These are phyloP conservation scores for Schizophyllum amplum DNA, from an alignment of 1,284 basidiomycete species.

Conservation along the genomic window DNA sequence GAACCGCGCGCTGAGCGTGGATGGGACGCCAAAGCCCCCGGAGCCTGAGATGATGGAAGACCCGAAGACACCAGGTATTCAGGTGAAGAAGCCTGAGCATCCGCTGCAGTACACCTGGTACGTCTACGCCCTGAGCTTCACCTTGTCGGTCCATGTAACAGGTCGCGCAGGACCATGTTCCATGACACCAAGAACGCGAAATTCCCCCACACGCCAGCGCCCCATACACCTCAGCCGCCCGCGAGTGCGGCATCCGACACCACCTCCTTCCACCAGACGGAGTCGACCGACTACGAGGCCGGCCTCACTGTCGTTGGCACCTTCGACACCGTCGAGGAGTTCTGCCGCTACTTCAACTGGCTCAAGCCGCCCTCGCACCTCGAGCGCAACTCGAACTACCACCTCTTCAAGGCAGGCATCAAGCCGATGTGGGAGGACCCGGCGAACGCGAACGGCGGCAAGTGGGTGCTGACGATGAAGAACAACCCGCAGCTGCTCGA, in stretches of 20 bases:
- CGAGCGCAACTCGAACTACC: constrained; percentile 86
- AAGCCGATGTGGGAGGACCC: constrained; percentile 97
- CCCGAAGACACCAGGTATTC: constrained; percentile 69
- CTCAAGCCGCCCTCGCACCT: constrained; percentile 84
- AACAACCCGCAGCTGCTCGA: constrained; percentile 75
- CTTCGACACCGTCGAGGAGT: constrained; percentile 82
- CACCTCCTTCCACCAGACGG: constrained; percentile 26
- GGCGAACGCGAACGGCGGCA: constrained; percentile 85
- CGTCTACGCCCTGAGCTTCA: constrained; percentile 19
- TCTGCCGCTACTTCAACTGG: constrained; percentile 94
- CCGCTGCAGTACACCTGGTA: constrained; percentile 81
- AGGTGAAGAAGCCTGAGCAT: constrained; percentile 70
- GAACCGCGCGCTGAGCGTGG: constrained; percentile 38
- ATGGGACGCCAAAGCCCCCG: constrained; percentile 58
- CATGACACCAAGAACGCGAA: constrained; percentile 76
- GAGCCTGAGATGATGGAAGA: constrained; percentile 69
- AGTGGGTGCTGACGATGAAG: constrained; percentile 92
- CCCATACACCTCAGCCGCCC: constrained; percentile 35
- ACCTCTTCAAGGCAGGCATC: constrained; percentile 87
- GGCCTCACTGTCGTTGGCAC: constrained; percentile 72
- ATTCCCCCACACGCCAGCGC: constrained; percentile 42
- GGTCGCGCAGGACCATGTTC: constrained; percentile 68
- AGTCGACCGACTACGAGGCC: constrained; percentile 68
- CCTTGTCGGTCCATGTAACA: constrained; percentile 4
- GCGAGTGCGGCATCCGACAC: constrained; percentile 18